Base-by-base conservation (phyloP, 2,329 filamentous ascomycete genomes). In the Penicillium sp. region DNA sequence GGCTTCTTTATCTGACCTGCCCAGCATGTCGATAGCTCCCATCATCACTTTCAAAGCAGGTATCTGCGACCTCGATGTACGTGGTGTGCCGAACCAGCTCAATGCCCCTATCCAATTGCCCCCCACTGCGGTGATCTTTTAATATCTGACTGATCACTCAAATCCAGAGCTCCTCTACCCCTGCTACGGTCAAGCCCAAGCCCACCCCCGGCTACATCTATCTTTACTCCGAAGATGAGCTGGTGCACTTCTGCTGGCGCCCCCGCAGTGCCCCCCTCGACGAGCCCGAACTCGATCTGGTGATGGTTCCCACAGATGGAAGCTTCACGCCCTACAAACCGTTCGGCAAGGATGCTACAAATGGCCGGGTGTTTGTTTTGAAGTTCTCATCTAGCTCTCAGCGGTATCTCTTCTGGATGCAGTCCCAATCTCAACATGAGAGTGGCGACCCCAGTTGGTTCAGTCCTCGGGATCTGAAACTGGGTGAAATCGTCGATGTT, bases 161-260 rank as follows among this genome's bases (percentile, higher is more conserved):
- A 19, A 20, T 39, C 33, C 49, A 79, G 74, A 65, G 66, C 50
- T 77, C 75, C 38, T 72, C 71, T 52, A 77, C 75, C 57, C 83
- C 83, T 35, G 78, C 76, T 64, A 87, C 83, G 67, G 82, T 94
- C 60, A 86, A 81, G 62, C 81, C 88, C 25, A 76, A 80, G 53
- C 72, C 80, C 18, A 84, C 81, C 7, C 82, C 81, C 4, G 91
- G 91, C 55, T 96, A 94, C 68, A 80, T 97, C 62, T 97, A 94
- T 66, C 82, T 97, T 39, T 95, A 93, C 69, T 78, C 78, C 36
- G 90, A 94, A 75, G 91, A 96, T 83, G 91, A 96, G 36, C 79
- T 98, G 45, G 77, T 94, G 46, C 90, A 96, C 73, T 95, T 98
- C 72, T 96, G 90, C 79, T 98, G 94, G 94, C 85, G 90, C 52